These are phyloP conservation scores for Trichoderma sp. DNA, from an alignment of 2,329 filamentous ascomycete species.

Conservation along the genomic window DNA sequence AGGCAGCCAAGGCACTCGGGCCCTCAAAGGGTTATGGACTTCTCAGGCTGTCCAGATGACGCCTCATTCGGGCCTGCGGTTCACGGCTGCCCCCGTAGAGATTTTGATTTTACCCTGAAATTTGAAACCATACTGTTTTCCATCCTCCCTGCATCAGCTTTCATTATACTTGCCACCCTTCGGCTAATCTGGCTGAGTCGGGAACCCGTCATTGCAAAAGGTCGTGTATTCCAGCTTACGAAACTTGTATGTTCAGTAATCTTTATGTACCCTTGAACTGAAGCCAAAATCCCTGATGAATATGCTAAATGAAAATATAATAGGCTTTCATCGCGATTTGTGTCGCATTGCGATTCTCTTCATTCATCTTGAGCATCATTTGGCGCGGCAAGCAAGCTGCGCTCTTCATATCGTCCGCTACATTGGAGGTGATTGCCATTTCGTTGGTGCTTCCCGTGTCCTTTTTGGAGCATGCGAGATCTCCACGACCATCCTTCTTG, in stretches of 20 bases:
- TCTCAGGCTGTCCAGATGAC: conserved; percentile 34
- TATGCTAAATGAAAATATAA: neutral
- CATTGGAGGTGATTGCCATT: conserved; percentile 29
- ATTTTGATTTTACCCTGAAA: conserved; percentile 50
- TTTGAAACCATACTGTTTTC: conserved; percentile 49
- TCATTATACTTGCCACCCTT: conserved; percentile 35
- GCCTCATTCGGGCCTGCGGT: conserved; percentile 43
- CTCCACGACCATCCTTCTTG: conserved; percentile 41
- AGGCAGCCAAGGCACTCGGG: neutral
- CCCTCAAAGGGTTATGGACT: conserved; percentile 16
- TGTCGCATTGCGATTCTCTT: conserved; percentile 31
- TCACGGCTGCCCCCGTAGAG: conserved; percentile 40
- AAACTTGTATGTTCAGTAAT: conserved; percentile 30
- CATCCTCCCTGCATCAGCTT: conserved; percentile 40
- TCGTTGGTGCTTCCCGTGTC: neutral
- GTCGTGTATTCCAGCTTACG: conserved; percentile 31
- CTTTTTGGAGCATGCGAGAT: conserved; percentile 34
- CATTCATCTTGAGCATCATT: conserved; percentile 32
- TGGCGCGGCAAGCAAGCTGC: conserved; percentile 22
- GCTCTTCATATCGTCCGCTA: conserved; percentile 12
- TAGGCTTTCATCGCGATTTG: conserved; percentile 17
- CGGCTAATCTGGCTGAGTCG: conserved; percentile 33
- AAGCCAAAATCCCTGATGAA: neutral
- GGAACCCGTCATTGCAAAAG: conserved; percentile 35
- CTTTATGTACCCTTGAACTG: neutral